Base-by-base conservation (phyloP, 305 asterid species). In the Caryopteris hybrid region DNA sequence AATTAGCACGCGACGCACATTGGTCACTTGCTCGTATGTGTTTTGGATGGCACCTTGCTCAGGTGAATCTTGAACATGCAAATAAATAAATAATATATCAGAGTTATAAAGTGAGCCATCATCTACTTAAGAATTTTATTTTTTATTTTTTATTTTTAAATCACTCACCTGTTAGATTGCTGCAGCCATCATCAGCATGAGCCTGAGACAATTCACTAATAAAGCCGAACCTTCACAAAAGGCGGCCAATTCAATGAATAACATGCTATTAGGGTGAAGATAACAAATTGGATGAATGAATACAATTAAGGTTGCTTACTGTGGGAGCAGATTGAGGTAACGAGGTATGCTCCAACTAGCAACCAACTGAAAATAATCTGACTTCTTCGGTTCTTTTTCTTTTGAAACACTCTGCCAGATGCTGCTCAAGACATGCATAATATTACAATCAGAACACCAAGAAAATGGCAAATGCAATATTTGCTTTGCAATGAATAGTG, bases 1-100 rank as follows among this genome's bases (percentile, higher is more conserved):
- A 16, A 58, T 83, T 69, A 89, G 84, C 33, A 76, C 61, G 13
- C 92, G 98, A 7, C 94, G 96, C 50, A 78, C 71, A 64, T 38
- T 74, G 18, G 41, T 77, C 52, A 36, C 81, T 64, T 58, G 69
- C 61, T 77, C 73, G 36, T 72, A 50, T 17, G 61, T 62, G 64
- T 72, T 52, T 64, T 38, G 58, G 68, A 51, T 45, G 63, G 70
- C 61, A 74, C 75, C 76, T 57, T 78, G 78, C 77, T 80, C 74
- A 5, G 79, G 68, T 39, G 81, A 61, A 79, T 85, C 96, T 85
- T 76, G 64, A 60, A 62, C 71, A 66, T 57, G 65, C 58, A 70
- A 62, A 22, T 74, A 69, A 13, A 52, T 72, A 7, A 73, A 34
- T 43, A 25, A 48, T 57, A 73, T 60, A 29, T 61, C 68, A 18